Evolutionary conservation across 108 stramenopile genomes (phyloP).

Genomic region (Aurantiochytrium sp.): DNA sequence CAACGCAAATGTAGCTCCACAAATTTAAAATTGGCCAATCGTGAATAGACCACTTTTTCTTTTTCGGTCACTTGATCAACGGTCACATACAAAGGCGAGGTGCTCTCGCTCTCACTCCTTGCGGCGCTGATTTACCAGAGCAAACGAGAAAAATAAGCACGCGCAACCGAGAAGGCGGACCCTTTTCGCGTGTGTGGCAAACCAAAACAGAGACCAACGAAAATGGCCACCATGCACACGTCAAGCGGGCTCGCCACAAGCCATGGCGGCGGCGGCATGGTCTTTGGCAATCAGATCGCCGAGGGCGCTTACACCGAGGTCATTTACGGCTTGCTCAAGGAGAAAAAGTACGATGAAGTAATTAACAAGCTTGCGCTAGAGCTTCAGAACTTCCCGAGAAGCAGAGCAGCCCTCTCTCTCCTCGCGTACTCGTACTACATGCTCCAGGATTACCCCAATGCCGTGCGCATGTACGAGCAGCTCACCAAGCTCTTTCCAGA

Average conservation of each 20-base stretch:
- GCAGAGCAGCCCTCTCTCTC: slow-evolving; percentile 63
- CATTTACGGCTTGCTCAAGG: slow-evolving; percentile 52
- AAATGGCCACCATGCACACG: neutral
- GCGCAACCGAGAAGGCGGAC: too few relatives aligned
- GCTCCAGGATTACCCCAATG: slow-evolving; percentile 45
- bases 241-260: neutral
- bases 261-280: slow-evolving; percentile 14
- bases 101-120: too few relatives aligned
- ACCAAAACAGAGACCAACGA: neutral
- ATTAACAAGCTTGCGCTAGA: slow-evolving; percentile 37
- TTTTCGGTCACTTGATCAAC: too few relatives aligned
- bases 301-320: slow-evolving; percentile 40
- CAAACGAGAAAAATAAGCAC: too few relatives aligned
- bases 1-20: too few relatives aligned
- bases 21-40: too few relatives aligned
- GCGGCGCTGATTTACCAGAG: too few relatives aligned
- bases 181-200: too few relatives aligned
- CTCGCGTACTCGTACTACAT: slow-evolving; percentile 77
- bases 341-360: slow-evolving; percentile 46
- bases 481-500: slow-evolving; percentile 61
- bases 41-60: too few relatives aligned
- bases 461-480: slow-evolving; percentile 63
- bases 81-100: too few relatives aligned
- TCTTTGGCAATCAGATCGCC: slow-evolving; percentile 16
- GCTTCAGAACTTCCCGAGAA: slow-evolving; percentile 59